phyloP scores from a whole-genome alignment of 805 yeast genomes.

The Danielia oregonensis region DNA sequence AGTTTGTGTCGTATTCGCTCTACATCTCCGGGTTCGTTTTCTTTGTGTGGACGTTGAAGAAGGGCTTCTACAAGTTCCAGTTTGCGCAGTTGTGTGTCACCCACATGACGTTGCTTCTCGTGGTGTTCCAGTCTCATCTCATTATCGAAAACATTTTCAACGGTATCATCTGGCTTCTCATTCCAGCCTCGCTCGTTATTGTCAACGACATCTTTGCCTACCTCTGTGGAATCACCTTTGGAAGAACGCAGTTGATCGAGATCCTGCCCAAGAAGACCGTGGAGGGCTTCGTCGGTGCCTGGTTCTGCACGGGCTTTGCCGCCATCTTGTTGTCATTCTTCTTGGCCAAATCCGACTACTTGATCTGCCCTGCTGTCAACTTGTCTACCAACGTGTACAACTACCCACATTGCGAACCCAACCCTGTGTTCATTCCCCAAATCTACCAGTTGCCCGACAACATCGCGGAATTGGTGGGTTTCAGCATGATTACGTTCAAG shows the following conservation, averaged over 20 bases:
- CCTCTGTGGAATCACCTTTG: constrained; percentile 94
- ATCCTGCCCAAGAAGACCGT: constrained; percentile 97
- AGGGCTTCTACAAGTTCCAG: constrained; percentile 86
- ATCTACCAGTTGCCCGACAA: constrained; percentile 71
- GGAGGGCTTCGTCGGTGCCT: constrained; percentile 96
- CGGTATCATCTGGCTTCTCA: constrained; percentile 91
- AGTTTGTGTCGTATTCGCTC: constrained; percentile 75
- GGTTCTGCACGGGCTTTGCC: constrained; percentile 85
- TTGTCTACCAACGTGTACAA: constrained; percentile 60
- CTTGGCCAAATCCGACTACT: constrained; percentile 61
- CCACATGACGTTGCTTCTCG: constrained; percentile 86
- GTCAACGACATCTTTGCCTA: constrained; percentile 96
- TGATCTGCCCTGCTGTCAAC: constrained; percentile 84
- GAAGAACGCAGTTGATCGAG: constrained; percentile 84
- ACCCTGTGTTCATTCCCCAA: constrained; percentile 86
- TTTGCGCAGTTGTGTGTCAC: constrained; percentile 92
- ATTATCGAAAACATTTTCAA: constrained; percentile 84
- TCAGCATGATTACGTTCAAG: constrained; percentile 56
- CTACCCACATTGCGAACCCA: constrained; percentile 69
- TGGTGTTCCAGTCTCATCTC: constrained; percentile 91
- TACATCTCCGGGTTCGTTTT: constrained; percentile 86
- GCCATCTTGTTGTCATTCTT: constrained; percentile 64
- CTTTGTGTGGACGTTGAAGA: constrained; percentile 84
- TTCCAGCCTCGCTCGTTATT: constrained; percentile 89
- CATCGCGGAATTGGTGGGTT: constrained; percentile 45